Percentiles rank a stretch among this genome's conserved stretches.
Conservation (phyloP, 306 rosid genomes). For the Datisca glomerata region DNA sequence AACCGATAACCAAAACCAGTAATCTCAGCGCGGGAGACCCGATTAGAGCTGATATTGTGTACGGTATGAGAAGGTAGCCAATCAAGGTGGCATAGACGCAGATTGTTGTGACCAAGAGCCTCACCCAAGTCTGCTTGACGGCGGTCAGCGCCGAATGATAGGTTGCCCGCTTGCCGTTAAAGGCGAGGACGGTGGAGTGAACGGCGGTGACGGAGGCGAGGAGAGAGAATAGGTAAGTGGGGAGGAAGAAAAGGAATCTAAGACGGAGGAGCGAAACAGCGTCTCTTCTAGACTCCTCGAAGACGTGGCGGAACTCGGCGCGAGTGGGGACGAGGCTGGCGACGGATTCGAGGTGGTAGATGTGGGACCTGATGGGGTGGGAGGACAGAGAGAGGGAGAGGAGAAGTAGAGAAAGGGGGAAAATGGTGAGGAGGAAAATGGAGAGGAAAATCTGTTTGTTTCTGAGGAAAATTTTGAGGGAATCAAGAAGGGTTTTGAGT, state of each 20-base stretch:
- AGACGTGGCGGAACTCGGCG: constrained; percentile 72
- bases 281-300: constrained; percentile 47
- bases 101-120: constrained; percentile 43
- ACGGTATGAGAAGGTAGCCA: constrained; percentile 25
- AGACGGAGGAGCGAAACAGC: constrained; percentile 46
- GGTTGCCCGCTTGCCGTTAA: constrained; percentile 14
- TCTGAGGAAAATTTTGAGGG: constrained; percentile 23
- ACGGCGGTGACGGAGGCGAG: constrained; percentile 47
- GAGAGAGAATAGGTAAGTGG: constrained; percentile 46
- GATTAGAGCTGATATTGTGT: constrained; percentile 11
- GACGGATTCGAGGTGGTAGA: constrained; percentile 55
- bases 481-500: constrained; percentile 19
- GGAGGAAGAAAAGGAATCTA: constrained; percentile 41
- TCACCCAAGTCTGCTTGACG: constrained; percentile 18
- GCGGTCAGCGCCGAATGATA: constrained; percentile 20
- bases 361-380: constrained; percentile 26
- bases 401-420: constrained; percentile 55
- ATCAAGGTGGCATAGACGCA: constrained; percentile 28
- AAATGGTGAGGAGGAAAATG: constrained; percentile 28
- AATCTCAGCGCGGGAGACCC: constrained; percentile 7
- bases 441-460: constrained; percentile 35
- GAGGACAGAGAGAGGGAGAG: constrained; percentile 37
- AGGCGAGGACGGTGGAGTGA: constrained; percentile 23
- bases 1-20: constrained; percentile 8
- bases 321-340: constrained; percentile 47